Evolutionary conservation across 2,329 filamentous ascomycete genomes (phyloP).

Genomic region (Microdochium paspali): DNA sequence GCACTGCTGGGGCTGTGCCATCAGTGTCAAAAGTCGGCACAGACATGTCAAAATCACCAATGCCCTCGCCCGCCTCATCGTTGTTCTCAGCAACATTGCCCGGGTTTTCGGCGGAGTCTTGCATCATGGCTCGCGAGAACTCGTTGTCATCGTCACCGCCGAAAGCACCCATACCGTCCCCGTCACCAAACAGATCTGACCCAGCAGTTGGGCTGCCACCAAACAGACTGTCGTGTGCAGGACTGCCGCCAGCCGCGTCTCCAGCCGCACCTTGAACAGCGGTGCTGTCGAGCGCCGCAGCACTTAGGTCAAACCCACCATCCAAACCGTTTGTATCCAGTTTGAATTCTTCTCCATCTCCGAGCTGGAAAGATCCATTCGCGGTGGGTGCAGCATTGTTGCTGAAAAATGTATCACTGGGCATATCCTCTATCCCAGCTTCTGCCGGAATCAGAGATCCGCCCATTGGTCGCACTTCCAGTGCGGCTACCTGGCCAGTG

Average conservation of each 20-base stretch:
- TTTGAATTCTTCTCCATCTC: background rate
- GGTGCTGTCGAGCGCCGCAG: constrained; percentile 20
- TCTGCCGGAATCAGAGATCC: constrained; percentile 68
- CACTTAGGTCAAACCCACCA: constrained; percentile 25
- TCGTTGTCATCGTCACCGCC: constrained; percentile 79
- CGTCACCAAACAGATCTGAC: constrained; percentile 77
- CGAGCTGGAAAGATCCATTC: background rate
- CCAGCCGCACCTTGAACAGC: constrained; percentile 18
- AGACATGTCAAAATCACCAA: constrained; percentile 27
- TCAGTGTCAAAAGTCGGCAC: constrained; percentile 24
- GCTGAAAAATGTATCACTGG: constrained; percentile 64
- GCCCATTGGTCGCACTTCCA: constrained; percentile 75
- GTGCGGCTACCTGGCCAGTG: constrained; percentile 75
- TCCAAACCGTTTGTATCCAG: constrained; percentile 19
- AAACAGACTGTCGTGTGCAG: constrained; percentile 72
- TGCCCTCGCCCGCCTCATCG: constrained; percentile 6
- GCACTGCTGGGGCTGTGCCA: constrained; percentile 15
- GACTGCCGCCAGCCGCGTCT: constrained; percentile 54
- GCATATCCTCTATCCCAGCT: constrained; percentile 45
- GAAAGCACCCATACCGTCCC: constrained; percentile 54
- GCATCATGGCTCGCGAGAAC: constrained; percentile 63
- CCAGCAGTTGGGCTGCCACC: constrained; percentile 64
- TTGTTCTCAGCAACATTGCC: constrained; percentile 12
- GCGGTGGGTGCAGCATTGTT: constrained; percentile 55
- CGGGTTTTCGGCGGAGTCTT: constrained; percentile 30